Conservation (phyloP, 2,329 filamentous ascomycete genomes). For the Setomelanomma holmii region DNA sequence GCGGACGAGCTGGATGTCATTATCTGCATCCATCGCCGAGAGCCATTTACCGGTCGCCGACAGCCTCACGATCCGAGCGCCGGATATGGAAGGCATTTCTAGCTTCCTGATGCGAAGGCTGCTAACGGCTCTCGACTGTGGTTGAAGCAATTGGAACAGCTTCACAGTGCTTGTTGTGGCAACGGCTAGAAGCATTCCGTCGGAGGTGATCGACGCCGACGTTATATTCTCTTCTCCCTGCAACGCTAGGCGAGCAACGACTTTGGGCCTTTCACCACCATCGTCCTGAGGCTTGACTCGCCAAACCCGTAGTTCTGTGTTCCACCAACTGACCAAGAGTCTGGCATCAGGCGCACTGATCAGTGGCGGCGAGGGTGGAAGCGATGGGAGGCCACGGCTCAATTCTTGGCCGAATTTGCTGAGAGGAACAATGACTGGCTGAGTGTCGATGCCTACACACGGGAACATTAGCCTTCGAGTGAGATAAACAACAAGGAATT, state of each 20-base stretch:
- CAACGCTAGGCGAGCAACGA: constrained; percentile 50
- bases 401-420: constrained; percentile 79
- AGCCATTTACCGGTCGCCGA: constrained; percentile 76
- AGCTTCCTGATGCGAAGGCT: constrained; percentile 75
- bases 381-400: constrained; percentile 79
- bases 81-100: constrained; percentile 67
- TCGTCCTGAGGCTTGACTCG: constrained; percentile 60
- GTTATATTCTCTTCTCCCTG: constrained; percentile 81
- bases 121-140: constrained; percentile 60
- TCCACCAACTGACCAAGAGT: constrained; percentile 90
- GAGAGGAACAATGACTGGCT: constrained; percentile 81
- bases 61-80: constrained; percentile 73
- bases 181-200: constrained; percentile 77
- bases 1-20: constrained; percentile 56
- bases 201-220: constrained; percentile 72
- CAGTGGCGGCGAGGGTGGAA: constrained; percentile 80
- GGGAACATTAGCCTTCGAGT: neutral
- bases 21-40: constrained; percentile 59
- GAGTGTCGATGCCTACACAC: constrained; percentile 77
- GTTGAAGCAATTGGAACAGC: constrained; percentile 72
- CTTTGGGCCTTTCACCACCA: constrained; percentile 52
- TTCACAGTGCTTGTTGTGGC: constrained; percentile 78
- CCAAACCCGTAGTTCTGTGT: constrained; percentile 86
- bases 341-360: constrained; percentile 75
- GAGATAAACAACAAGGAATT: neutral